Evolutionary conservation across 495 filamentous ascomycete species (phyloP).

Genomic region (Apiosordaria backusii): DNA sequence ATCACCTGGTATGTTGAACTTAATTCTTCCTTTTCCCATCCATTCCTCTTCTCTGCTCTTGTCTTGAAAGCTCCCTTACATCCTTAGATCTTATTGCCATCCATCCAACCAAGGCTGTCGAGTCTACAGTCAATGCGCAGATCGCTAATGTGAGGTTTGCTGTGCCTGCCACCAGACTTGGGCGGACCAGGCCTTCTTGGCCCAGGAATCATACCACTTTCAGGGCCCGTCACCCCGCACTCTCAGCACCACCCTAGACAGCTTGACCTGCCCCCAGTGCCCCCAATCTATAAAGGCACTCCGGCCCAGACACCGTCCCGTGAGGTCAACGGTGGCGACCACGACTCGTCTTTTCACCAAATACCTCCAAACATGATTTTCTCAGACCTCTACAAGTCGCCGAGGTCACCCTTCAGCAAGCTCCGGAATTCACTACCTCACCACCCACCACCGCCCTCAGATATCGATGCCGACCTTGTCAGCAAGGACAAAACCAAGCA

Average conservation of each 20-base stretch:
- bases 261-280: constrained; percentile 15
- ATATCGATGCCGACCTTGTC: constrained; percentile 52
- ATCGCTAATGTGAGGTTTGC: constrained; percentile 24
- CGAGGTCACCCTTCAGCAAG: constrained; percentile 38
- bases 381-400: constrained; percentile 38
- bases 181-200: constrained; percentile 20
- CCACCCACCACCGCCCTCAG: constrained; percentile 21
- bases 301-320: constrained; percentile 17
- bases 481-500: constrained; percentile 52
- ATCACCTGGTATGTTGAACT: not conserved
- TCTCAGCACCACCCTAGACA: constrained; percentile 7
- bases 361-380: constrained; percentile 34
- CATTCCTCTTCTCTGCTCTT: not conserved
- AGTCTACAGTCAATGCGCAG: constrained; percentile 25
- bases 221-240: constrained; percentile 29
- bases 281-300: constrained; percentile 26
- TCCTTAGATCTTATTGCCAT: not conserved
- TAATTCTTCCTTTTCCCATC: not conserved
- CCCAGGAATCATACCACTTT: constrained; percentile 32
- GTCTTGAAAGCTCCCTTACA: not conserved
- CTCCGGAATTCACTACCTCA: constrained; percentile 37
- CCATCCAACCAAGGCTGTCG: not conserved
- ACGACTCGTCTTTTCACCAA: constrained; percentile 2
- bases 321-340: constrained; percentile 26
- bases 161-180: constrained; percentile 15